Base-by-base conservation (phyloP, 179 eudicot genomes). In the Amaranthus tricolor region DNA sequence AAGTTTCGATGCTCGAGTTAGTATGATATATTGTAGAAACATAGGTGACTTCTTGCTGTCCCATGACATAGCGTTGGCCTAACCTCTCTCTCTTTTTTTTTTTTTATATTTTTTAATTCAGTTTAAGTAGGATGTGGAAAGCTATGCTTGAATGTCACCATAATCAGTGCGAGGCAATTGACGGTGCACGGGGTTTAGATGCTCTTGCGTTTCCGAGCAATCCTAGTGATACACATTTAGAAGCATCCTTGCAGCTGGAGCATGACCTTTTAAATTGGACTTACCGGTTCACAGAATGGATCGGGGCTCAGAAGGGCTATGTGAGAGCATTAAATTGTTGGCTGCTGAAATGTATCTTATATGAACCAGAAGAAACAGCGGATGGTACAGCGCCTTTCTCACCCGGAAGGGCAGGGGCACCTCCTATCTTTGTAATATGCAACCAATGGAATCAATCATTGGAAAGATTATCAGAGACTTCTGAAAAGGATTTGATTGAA, bases 401-500 rank as follows among this genome's bases (percentile, higher is more conserved):
- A 55, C 99, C 99, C 9, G 88, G 98, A 49, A 86, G 98, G 71
- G 88, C 90, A 7, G 98, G 99, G 24, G 98, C 97, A 3, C 99
- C 99, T 12, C 90, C 98, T 6, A 73, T 95, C 6, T 95, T 95
- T 71, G 96, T 91, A 10, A 80, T 93, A 48, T 93, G 99, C 76
- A 75, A 91, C 76, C 98, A 93, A 64, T 95, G 99, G 99, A 80
- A 89, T 54, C 98, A 91, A 71, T 85, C 97, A 17, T 47, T 95
- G 79, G 97, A 93, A 45, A 79, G 90, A 81, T 79, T 89, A 65
- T 87, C 99, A 1, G 97, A 91, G 74, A 95, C 90, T 52, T 88
- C 99, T n/a, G 97, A 91, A 73, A 95, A 86, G 66, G 97, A 95
- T 77, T 95, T 93, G 77, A 66, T 95, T 51, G 87, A 85, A 59